phyloP scores from a whole-genome alignment of 176 grass and related monocot species.

The Carex pumila region DNA sequence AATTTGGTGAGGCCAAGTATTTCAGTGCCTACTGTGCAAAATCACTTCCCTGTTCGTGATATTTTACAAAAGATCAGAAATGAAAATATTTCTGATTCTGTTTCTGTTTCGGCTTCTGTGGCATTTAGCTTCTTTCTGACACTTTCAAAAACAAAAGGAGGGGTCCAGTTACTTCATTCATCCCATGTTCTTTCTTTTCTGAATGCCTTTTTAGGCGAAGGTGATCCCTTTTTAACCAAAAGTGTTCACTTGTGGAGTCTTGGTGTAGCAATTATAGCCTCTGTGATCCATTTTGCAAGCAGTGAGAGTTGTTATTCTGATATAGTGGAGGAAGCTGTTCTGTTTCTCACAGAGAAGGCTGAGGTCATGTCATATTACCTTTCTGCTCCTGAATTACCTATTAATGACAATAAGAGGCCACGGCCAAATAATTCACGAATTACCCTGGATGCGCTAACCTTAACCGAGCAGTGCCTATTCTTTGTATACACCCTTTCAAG shows the following conservation, averaged over 20 bases:
- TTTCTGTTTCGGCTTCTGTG: conserved; percentile 36
- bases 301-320: conserved; percentile 48
- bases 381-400: conserved; percentile 48
- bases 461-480: conserved; percentile 66
- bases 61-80: conserved; percentile 60
- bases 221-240: conserved; percentile 37
- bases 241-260: conserved; percentile 56
- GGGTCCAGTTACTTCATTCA: conserved; percentile 74
- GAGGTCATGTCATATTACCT: conserved; percentile 64
- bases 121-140: conserved; percentile 77
- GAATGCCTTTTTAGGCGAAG: conserved; percentile 47
- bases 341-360: conserved; percentile 62
- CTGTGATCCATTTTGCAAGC: conserved; percentile 59
- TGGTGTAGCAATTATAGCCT: conserved; percentile 55
- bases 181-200: conserved; percentile 67
- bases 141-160: conserved; percentile 68
- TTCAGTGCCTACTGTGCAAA: conserved; percentile 62
- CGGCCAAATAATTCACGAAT: conserved; percentile 40
- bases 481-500: conserved; percentile 71
- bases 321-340: conserved; percentile 40
- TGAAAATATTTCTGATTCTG: conserved; percentile 6
- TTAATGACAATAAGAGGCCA: conserved; percentile 51
- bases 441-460: conserved; percentile 51
- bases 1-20: conserved; percentile 40
- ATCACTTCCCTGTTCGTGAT: conserved; percentile 56